Evolutionary conservation across 2,329 filamentous ascomycete species (phyloP).

Genomic region (Neopestalotiopsis sp.): DNA sequence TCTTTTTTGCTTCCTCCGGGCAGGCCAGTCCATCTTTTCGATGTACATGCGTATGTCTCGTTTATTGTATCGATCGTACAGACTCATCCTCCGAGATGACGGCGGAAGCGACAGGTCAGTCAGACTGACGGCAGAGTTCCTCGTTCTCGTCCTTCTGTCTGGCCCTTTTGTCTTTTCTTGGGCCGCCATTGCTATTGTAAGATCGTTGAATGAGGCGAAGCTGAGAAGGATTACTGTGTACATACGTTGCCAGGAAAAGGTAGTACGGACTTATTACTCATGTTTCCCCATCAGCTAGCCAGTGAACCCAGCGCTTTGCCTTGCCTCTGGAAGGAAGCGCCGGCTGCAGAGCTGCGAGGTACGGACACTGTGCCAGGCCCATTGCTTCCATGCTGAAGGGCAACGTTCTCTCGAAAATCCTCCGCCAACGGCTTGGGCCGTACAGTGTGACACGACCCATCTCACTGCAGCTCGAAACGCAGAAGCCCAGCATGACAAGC

Average conservation of each 20-base stretch:
- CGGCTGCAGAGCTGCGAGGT: background rate
- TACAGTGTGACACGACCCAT: background rate
- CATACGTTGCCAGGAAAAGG: background rate
- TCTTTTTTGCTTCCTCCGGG: slow-evolving; percentile 10
- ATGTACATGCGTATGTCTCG: background rate
- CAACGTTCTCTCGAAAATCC: background rate
- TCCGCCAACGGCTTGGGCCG: background rate
- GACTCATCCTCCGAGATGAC: background rate
- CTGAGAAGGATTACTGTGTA: background rate
- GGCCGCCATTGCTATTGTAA: background rate
- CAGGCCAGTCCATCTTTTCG: background rate
- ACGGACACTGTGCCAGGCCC: background rate
- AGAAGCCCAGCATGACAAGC: slow-evolving; percentile 10
- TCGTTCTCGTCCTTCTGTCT: background rate
- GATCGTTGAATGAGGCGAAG: background rate
- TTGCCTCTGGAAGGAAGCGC: background rate
- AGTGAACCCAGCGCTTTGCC: background rate
- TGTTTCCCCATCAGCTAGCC: background rate
- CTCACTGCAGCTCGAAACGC: background rate
- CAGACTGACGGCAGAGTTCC: background rate
- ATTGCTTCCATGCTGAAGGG: background rate
- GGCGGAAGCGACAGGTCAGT: background rate
- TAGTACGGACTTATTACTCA: slow-evolving; percentile 10
- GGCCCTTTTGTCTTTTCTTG: background rate
- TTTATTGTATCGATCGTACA: background rate